Percentiles rank a stretch among this genome's conserved stretches.
phyloP scores from a whole-genome alignment of 148 eudicot species.

The Silene uniflora region DNA sequence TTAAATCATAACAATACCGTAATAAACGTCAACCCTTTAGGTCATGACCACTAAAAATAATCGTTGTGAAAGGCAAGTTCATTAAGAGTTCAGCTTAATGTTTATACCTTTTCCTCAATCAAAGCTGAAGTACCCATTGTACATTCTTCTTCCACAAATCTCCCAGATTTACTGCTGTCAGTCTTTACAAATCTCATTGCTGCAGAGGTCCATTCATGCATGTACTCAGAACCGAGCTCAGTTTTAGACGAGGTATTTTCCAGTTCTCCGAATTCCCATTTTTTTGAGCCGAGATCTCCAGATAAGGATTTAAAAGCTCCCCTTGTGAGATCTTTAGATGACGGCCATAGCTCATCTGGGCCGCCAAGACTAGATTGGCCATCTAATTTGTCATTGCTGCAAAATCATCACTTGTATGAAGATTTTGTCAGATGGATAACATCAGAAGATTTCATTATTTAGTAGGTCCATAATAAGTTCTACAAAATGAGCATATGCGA shows the following conservation, averaged over 20 bases:
- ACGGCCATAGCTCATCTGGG: constrained; percentile 57
- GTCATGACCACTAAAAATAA: background rate
- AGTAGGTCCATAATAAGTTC: constrained; percentile 5
- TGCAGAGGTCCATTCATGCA: constrained; percentile 30
- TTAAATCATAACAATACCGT: background rate
- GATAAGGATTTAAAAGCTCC: constrained; percentile 39
- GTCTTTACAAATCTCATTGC: constrained; percentile 27
- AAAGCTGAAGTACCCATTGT: constrained; percentile 29
- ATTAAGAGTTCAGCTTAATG: background rate
- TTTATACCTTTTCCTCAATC: constrained; percentile 47
- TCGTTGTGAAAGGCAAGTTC: background rate
- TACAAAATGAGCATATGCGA: background rate
- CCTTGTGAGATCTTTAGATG: constrained; percentile 48
- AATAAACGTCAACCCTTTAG: background rate
- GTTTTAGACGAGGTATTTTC: constrained; percentile 33
- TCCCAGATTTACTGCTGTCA: constrained; percentile 26
- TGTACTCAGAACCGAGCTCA: constrained; percentile 37
- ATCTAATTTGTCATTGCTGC: constrained; percentile 55
- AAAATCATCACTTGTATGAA: constrained; percentile 73
- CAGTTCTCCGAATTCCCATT: constrained; percentile 39
- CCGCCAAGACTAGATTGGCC: constrained; percentile 49
- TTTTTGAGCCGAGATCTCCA: constrained; percentile 38
- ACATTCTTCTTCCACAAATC: constrained; percentile 29
- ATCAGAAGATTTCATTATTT: constrained; percentile 19
- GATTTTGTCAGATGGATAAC: constrained; percentile 47